Conservation (phyloP, 768 basidiomycete species). For the Crassisporium funariophilum region DNA sequence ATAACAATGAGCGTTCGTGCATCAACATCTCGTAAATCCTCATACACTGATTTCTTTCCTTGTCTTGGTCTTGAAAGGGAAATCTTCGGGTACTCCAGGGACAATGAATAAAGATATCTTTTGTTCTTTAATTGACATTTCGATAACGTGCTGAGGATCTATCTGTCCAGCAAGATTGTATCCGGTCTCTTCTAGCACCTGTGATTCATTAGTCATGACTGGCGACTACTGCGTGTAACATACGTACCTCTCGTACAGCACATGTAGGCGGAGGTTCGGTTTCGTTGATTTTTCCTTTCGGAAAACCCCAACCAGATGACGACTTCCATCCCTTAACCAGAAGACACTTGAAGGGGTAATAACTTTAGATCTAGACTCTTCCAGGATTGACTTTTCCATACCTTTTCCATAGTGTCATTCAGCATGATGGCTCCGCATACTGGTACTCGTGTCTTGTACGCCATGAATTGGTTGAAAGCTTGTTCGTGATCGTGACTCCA, state of each 20-base stretch:
- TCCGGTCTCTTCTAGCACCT: constrained; percentile 98
- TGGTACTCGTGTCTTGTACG: constrained; percentile 95
- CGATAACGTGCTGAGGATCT: constrained; percentile 69
- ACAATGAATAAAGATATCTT: constrained; percentile 90
- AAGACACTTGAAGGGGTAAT: constrained; percentile 65
- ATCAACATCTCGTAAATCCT: constrained; percentile 3
- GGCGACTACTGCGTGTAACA: neutral
- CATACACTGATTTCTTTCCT: constrained; percentile 97
- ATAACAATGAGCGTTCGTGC: constrained; percentile 19
- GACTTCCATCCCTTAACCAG: constrained; percentile 98
- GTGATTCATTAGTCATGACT: constrained; percentile 11
- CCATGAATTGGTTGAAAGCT: constrained; percentile 88
- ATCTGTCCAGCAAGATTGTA: constrained; percentile 80
- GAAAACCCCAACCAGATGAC: constrained; percentile 98
- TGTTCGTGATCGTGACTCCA: constrained; percentile 86
- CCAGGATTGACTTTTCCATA: constrained; percentile 31
- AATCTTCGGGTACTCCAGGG: constrained; percentile 84
- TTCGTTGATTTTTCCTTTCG: constrained; percentile 99
- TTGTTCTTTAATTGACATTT: constrained; percentile 88
- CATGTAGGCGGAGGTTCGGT: constrained; percentile 82
- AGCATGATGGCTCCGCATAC: constrained; percentile 98
- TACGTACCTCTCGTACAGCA: constrained; percentile 86
- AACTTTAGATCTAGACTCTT: neutral
- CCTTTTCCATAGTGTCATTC: constrained; percentile 92
- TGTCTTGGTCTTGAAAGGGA: constrained; percentile 88